These are phyloP conservation scores for Pelargonium fulgidum DNA, from an alignment of 441 rosid genomes.

Conservation along the genomic window DNA sequence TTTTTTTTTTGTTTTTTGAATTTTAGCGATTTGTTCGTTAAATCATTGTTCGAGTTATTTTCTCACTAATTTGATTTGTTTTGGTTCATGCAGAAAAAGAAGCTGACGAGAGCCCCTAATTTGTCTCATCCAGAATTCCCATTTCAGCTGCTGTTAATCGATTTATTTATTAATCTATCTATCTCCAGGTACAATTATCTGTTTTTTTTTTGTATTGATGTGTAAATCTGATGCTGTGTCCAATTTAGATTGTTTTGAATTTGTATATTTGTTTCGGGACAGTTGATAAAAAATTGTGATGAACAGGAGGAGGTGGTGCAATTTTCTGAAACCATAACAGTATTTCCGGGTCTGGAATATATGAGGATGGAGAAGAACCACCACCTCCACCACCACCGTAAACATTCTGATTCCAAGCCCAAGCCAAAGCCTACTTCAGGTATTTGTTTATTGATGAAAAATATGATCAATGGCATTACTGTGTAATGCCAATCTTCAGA, in stretches of 20 bases:
- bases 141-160: too few relatives aligned
- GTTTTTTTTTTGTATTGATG: slow-evolving; percentile 14
- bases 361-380: slow-evolving; percentile 44
- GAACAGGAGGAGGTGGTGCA: slow-evolving; percentile 19
- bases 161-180: too few relatives aligned
- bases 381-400: slow-evolving; percentile 39
- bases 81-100: slow-evolving; percentile 16
- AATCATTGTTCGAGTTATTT: too few relatives aligned
- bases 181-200: background rate
- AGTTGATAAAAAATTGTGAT: slow-evolving; percentile 1
- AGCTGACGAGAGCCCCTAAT: slow-evolving; percentile 1
- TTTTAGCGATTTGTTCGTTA: too few relatives aligned
- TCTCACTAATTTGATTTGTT: too few relatives aligned
- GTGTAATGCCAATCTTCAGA: background rate
- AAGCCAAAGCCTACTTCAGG: slow-evolving; percentile 8
- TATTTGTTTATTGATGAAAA: background rate
- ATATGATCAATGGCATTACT: background rate
- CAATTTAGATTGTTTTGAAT: slow-evolving; percentile 9
- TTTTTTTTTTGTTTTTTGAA: too few relatives aligned
- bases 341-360: slow-evolving; percentile 25
- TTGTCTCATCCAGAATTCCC: background rate
- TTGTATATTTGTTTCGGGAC: slow-evolving; percentile 26
- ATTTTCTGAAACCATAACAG: slow-evolving; percentile 25
- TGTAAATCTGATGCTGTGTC: slow-evolving; percentile 10
- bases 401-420: slow-evolving; percentile 29